Evolutionary conservation across 352 stramenopile genomes (phyloP).

Genomic region (Pythium biforme): DNA sequence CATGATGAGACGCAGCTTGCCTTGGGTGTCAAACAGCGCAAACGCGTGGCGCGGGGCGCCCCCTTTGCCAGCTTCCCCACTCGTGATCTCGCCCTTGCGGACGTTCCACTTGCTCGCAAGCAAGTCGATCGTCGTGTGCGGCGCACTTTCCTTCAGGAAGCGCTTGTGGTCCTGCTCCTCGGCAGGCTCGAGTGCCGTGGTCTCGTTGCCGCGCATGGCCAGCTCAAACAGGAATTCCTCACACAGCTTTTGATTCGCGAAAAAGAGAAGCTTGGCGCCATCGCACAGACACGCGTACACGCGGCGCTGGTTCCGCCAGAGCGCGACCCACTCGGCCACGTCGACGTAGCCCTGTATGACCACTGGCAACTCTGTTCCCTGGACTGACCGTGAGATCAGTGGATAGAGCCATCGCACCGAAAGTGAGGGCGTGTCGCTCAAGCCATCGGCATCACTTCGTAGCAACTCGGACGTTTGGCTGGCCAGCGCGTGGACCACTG

Average conservation of each 20-base stretch:
- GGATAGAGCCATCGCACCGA: slow-evolving; percentile 23
- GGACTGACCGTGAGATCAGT: slow-evolving; percentile 18
- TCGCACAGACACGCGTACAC: slow-evolving; percentile 68
- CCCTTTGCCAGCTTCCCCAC: neutral
- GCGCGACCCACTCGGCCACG: slow-evolving; percentile 54
- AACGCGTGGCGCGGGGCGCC: slow-evolving; percentile 46
- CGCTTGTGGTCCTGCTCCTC: slow-evolving; percentile 35
- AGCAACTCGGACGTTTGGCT: slow-evolving; percentile 15
- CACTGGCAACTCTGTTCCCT: slow-evolving; percentile 22
- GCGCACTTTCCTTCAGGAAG: slow-evolving; percentile 44
- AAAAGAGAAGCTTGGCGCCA: slow-evolving; percentile 56
- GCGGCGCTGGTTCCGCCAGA: slow-evolving; percentile 61
- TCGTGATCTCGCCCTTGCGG: slow-evolving; percentile 32
- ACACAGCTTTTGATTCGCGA: slow-evolving; percentile 42
- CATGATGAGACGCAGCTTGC: slow-evolving; percentile 47
- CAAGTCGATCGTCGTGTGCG: slow-evolving; percentile 46
- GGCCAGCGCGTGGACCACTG: slow-evolving; percentile 11
- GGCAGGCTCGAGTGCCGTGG: neutral
- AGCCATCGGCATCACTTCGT: neutral
- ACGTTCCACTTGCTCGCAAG: slow-evolving; percentile 45
- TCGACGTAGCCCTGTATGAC: slow-evolving; percentile 53
- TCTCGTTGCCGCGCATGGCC: neutral
- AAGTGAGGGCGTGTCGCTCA: neutral
- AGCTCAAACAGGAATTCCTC: slow-evolving; percentile 62
- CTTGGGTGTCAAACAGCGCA: slow-evolving; percentile 54